Evolutionary conservation across 1,284 basidiomycete species (phyloP), one percentile per base, ranked within the genome.

Genomic region (Filobasidium uniguttulatum): DNA sequence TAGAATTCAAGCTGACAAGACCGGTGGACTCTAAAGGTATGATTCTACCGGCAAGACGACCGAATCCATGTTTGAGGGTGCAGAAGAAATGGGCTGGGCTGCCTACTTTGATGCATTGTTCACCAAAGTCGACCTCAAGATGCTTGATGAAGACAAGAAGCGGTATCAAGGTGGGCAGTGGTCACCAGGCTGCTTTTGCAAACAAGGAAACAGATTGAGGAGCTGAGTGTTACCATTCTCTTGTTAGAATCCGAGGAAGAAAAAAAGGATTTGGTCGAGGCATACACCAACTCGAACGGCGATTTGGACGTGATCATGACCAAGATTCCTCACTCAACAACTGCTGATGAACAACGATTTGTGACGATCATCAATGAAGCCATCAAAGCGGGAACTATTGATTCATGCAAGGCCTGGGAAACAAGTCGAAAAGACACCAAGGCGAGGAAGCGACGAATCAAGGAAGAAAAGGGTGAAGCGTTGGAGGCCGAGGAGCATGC

Each of bases 61-160:
- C 57, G 87, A 93, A 61, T 76, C 76, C 10, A 74, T 81, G 50
- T 69, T 71, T 50, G 60, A 81, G 44, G 62, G 82, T 44, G 76
- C 76, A n/a, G 85, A 78, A 5, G 85, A 85, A 57, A 83, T 79
- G 53, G 86, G 87, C 4, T 96, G 90, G 90, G 85, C 88, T 58
- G 77, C 82, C 15, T 96, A 96, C 70, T 96, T 94, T 61, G 81
- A 83, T 62, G 81, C 83, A 50, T 69, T 94, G 59, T 94, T 88
- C 57, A 83, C 91, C 58, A 74, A 79, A 40, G 84, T 93, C 17
- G 91, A 86, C 49, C 78, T 80, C 57, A 80, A 79, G 55, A 83
- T 81, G 61, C 73, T 96, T 38, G 87, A 93, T 59, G 84, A 93
- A 61, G 78, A 90, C 76, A 90, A 86, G 76, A 78, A 78, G 57